Base-by-base conservation (phyloP, 78 protist genomes). In the Cavenderia fasciculata region DNA sequence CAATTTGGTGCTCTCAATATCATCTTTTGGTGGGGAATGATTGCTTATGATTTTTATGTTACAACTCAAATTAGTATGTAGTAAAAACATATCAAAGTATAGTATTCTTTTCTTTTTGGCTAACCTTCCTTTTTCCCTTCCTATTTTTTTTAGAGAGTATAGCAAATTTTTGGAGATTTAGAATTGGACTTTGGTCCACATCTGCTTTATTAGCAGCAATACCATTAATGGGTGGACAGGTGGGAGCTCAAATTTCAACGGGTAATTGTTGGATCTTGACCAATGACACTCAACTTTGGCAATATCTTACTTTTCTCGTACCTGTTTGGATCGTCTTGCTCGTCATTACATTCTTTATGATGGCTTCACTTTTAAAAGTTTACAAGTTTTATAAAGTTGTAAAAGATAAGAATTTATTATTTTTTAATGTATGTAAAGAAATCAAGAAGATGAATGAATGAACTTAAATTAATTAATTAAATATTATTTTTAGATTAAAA, bases 11-110 rank as follows among this genome's bases (percentile, higher is more conserved):
- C 38, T 40, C 47, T 63, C 4, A 40, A 43, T 47, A 5, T 40
- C 5, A 7, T 63, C 14, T 40, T 63, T 63, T 63, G 72, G 72
- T 63, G 72, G 72, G 21, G 25, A 63, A 63, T 63, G 54, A 34
- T 63, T 36, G 7, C 47, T 21, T 63, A 34, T 31, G 72, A 63
- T 63, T 33, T 40, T 38, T 63, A 63, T 21, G 38, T n/a, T 40
- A 38, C 72, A 5, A n/a, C 72, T 21, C 2, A 2, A 19, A 63
- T 63, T 16, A 33, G 72, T 63, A 63, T 8, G 72, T 63, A 25
- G 4, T 38, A 61, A 61, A 31, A 7, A 61, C 4, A 5, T 34
- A 27, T 27, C n/a, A n/a, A n/a, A n/a, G n/a, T n/a, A n/a, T n/a
- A n/a, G n/a, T n/a, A n/a, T n/a, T n/a, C n/a, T n/a, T n/a, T n/a